Percentiles rank a stretch among this genome's conserved stretches.
Conservation (phyloP, 352 stramenopile genomes). For the Phytophthora sp. region DNA sequence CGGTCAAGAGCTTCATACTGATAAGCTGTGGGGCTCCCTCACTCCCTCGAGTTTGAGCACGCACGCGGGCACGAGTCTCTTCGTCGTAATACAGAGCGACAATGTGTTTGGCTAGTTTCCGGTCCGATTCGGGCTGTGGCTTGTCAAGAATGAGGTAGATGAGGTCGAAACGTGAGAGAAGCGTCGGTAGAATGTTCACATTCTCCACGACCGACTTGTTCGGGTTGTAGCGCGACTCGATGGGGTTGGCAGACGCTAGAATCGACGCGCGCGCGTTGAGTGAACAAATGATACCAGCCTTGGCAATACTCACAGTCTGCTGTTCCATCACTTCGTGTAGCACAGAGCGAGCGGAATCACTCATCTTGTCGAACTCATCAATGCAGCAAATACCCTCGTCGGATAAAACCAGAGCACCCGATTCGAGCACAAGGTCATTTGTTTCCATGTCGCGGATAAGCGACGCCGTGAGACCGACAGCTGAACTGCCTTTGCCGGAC, state of each 20-base stretch:
- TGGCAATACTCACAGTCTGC: slow-evolving; percentile 98
- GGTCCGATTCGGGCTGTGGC: slow-evolving; percentile 93
- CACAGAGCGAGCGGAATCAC: slow-evolving; percentile 95
- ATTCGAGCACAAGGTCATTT: slow-evolving; percentile 97
- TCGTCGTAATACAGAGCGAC: slow-evolving; percentile 97
- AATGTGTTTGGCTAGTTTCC: slow-evolving; percentile 96
- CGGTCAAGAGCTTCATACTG: slow-evolving; percentile 84
- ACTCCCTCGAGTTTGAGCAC: slow-evolving; percentile 37
- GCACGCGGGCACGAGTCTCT: slow-evolving; percentile 53
- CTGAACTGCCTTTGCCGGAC: slow-evolving; percentile 97
- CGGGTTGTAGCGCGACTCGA: slow-evolving; percentile 99
- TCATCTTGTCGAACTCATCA: slow-evolving; percentile 99
- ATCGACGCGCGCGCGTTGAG: slow-evolving; percentile 99
- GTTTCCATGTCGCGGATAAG: slow-evolving; percentile 97
- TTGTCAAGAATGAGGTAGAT: slow-evolving; percentile 99
- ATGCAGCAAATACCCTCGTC: slow-evolving; percentile 99
- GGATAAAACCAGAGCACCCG: slow-evolving; percentile 95
- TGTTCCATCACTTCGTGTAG: slow-evolving; percentile 99
- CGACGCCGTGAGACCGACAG: slow-evolving; percentile 98
- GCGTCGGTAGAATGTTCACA: slow-evolving; percentile 97
- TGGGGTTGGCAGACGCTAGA: slow-evolving; percentile 97
- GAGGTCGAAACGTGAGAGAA: slow-evolving; percentile 99
- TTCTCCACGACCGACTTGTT: slow-evolving; percentile 98
- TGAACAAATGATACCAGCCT: slow-evolving; percentile 98
- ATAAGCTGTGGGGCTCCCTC: slow-evolving; percentile 62